Conservation (phyloP, 2,329 filamentous ascomycete genomes). For the Penicillium sp. region DNA sequence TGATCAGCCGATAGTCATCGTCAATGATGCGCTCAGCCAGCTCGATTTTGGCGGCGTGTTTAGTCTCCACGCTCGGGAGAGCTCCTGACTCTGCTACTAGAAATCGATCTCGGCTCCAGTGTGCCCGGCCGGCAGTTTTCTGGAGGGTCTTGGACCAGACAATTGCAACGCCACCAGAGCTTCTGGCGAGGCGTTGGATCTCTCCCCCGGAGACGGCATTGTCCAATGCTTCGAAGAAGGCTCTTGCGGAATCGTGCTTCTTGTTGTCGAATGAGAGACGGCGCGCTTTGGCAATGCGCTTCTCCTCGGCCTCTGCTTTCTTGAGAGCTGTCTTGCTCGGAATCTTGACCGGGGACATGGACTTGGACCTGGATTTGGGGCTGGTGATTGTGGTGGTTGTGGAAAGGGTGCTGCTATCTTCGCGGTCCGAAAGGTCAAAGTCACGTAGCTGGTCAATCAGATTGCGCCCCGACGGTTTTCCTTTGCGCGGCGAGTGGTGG, state of each 20-base stretch:
- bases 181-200: conserved; percentile 48
- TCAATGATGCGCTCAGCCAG: conserved; percentile 85
- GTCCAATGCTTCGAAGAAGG: conserved; percentile 58
- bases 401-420: conserved; percentile 28
- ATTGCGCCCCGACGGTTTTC: conserved; percentile 16
- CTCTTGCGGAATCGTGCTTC: conserved; percentile 53
- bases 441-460: conserved; percentile 27
- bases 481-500: conserved; percentile 52
- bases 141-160: conserved; percentile 62
- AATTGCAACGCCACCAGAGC: conserved; percentile 58
- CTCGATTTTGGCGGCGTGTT: conserved; percentile 74
- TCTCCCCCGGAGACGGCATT: conserved; percentile 49
- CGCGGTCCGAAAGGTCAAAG: conserved; percentile 39
- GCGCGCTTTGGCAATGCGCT: conserved; percentile 34
- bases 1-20: conserved; percentile 71
- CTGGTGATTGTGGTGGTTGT: conserved; percentile 10
- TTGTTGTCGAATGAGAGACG: conserved; percentile 53
- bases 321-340: conserved; percentile 42
- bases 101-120: conserved; percentile 58
- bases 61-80: conserved; percentile 22
- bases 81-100: conserved; percentile 39
- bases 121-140: conserved; percentile 63
- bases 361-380: not conserved
- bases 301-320: conserved; percentile 37
- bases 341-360: conserved; percentile 18